Evolutionary conservation across 2,329 filamentous ascomycete genomes (phyloP).

Genomic region (Sporothrix humicola): DNA sequence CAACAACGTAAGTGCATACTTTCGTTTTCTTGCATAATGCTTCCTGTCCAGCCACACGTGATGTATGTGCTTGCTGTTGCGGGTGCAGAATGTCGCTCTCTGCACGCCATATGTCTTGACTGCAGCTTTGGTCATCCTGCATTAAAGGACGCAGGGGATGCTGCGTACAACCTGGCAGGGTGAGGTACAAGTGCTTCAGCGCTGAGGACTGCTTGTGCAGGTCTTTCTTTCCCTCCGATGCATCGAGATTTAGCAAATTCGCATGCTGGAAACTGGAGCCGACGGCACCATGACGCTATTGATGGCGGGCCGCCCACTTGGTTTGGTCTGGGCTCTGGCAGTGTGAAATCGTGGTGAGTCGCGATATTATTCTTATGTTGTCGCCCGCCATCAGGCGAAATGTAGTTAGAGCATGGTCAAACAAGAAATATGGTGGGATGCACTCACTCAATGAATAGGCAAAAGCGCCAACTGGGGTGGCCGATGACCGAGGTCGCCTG

Average conservation of each 20-base stretch:
- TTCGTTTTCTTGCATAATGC: too few species aligned
- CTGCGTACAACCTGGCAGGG: not conserved
- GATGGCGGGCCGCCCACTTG: not conserved
- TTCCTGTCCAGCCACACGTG: too few species aligned
- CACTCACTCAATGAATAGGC: conserved; percentile 1
- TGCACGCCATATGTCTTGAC: not conserved
- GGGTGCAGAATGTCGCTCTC: not conserved
- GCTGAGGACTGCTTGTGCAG: not conserved
- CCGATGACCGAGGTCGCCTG: not conserved
- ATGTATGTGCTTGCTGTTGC: too few species aligned
- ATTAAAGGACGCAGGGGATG: not conserved
- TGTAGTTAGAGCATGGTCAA: not conserved
- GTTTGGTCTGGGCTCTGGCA: not conserved
- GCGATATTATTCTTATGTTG: too few species aligned
- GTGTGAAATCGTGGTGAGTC: too few species aligned
- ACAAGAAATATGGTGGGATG: not conserved
- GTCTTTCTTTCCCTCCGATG: not conserved
- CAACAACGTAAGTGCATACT: too few species aligned
- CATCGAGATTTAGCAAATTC: not conserved
- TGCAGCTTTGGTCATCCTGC: not conserved
- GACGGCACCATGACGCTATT: not conserved
- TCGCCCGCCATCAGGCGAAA: not conserved
- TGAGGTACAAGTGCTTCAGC: not conserved
- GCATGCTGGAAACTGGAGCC: not conserved
- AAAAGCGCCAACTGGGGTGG: not conserved